Conservation (phyloP, 2,329 filamentous ascomycete species). For the Hymenoscyphus fraxineus region DNA sequence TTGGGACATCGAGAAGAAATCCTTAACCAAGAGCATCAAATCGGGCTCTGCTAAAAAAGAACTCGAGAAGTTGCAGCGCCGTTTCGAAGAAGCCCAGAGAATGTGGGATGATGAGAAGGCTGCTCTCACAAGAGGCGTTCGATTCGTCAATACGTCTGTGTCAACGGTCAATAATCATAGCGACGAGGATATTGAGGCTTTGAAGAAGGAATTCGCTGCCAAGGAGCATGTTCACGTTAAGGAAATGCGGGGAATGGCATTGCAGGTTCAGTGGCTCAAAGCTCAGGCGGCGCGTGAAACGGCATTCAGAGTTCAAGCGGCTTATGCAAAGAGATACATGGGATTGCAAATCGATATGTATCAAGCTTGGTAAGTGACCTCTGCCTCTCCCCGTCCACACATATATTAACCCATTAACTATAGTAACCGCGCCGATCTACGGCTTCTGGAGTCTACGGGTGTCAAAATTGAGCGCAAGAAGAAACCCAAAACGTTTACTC, state of each 20-base stretch:
- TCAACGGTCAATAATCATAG: constrained; percentile 36
- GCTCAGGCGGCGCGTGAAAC: constrained; percentile 78
- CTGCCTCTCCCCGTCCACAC: constrained; percentile 3
- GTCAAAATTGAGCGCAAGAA: constrained; percentile 40
- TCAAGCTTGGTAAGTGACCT: constrained; percentile 75
- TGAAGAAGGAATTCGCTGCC: constrained; percentile 35
- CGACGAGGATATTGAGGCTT: constrained; percentile 35
- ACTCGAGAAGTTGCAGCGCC: constrained; percentile 1
- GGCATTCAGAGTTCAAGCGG: constrained; percentile 72
- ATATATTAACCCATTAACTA: constrained; percentile 20
- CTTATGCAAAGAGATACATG: constrained; percentile 84
- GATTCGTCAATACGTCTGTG: constrained; percentile 38
- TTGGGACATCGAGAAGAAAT: constrained; percentile 40
- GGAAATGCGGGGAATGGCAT: constrained; percentile 76
- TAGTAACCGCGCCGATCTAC: constrained; percentile 90
- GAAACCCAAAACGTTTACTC: constrained; percentile 25
- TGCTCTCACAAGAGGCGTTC: constrained; percentile 30
- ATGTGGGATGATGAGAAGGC: constrained; percentile 3
- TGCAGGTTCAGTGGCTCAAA: constrained; percentile 89
- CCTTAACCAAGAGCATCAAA: constrained; percentile 25
- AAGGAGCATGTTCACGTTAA: constrained; percentile 63
- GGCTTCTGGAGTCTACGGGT: constrained; percentile 80
- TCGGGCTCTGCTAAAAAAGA: neutral
- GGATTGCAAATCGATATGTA: constrained; percentile 76
- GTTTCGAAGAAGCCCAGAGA: neutral